Evolutionary conservation across 208 protist genomes (phyloP).

Genomic region (Wallacemonas collosoma): DNA sequence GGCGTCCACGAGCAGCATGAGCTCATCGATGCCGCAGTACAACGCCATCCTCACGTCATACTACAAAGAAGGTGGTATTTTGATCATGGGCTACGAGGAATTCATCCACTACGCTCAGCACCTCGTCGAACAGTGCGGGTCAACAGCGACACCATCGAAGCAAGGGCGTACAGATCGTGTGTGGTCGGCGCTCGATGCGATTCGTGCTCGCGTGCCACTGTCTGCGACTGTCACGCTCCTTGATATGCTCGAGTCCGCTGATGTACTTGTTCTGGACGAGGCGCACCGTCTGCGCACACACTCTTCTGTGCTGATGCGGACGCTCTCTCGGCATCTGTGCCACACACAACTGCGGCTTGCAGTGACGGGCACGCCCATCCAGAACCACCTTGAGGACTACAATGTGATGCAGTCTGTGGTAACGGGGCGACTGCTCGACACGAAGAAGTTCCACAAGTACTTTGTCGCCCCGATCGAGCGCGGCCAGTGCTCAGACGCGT

Average conservation of each 20-base stretch:
- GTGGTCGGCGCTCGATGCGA: constrained; percentile 37
- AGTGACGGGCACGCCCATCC: constrained; percentile 89
- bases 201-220: constrained; percentile 49
- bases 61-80: constrained; percentile 69
- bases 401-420: constrained; percentile 88
- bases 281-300: constrained; percentile 66
- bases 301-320: constrained; percentile 50
- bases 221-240: constrained; percentile 34
- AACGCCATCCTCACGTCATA: constrained; percentile 37
- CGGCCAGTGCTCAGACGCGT: constrained; percentile 72
- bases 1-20: constrained; percentile 18
- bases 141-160: constrained; percentile 20
- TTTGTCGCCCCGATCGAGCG: constrained; percentile 71
- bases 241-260: constrained; percentile 65
- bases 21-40: constrained; percentile 3
- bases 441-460: constrained; percentile 52
- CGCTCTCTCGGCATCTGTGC: constrained; percentile 47
- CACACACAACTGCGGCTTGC: constrained; percentile 76
- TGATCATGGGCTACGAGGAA: constrained; percentile 88
- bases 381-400: constrained; percentile 92
- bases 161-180: constrained; percentile 22
- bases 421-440: constrained; percentile 51
- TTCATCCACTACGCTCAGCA: constrained; percentile 35
- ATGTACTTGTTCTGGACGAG: constrained; percentile 86
- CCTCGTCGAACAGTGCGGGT: neutral